phyloP scores from a whole-genome alignment of 1,284 basidiomycete genomes.

The Moesziomyces globuligerus region DNA sequence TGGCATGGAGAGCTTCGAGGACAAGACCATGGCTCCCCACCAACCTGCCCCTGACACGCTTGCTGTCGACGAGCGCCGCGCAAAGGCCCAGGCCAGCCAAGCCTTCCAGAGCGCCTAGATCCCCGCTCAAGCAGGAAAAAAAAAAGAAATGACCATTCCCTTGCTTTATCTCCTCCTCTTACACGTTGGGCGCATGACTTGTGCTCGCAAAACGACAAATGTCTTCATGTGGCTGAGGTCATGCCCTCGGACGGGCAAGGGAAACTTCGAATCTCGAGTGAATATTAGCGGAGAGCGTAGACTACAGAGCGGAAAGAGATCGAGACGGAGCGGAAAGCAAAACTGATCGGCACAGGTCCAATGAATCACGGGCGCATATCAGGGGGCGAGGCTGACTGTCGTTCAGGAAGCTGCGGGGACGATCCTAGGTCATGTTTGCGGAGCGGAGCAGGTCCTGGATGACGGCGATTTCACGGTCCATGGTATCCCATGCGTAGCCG shows the following conservation, averaged over 20 bases:
- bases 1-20: constrained; percentile 81
- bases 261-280: background rate
- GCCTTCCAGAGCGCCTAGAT: constrained; percentile 36
- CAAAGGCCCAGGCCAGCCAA: constrained; percentile 40
- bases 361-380: too few species aligned
- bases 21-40: constrained; percentile 56
- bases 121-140: background rate
- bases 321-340: too few species aligned
- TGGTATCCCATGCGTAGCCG: constrained; percentile 59
- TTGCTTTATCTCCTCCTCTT: too few species aligned
- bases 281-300: too few species aligned
- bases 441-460: constrained; percentile 51
- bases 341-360: too few species aligned
- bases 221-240: too few species aligned
- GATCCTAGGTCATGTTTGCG: background rate
- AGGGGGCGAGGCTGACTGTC: too few species aligned
- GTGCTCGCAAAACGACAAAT: too few species aligned
- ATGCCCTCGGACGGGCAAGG: too few species aligned
- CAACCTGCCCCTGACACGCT: constrained; percentile 12
- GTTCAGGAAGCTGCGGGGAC: too few species aligned
- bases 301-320: too few species aligned
- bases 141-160: background rate
- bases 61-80: constrained; percentile 31
- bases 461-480: constrained; percentile 56
- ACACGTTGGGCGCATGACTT: too few species aligned